Evolutionary conservation across 257 asterid species (phyloP).

Genomic region (Leonotis leonurus): DNA sequence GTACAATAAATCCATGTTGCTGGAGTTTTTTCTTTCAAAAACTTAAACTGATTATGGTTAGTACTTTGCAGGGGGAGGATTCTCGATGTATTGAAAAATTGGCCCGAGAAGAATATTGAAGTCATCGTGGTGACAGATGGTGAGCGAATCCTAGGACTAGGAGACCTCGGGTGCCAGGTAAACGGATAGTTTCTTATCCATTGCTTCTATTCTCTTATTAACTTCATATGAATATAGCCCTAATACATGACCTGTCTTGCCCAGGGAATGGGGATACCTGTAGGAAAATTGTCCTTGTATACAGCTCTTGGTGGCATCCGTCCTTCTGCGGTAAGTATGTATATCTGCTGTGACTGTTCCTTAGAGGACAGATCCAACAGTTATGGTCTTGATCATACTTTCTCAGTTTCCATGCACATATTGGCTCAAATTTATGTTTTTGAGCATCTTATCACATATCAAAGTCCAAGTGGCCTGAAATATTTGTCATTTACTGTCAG

Average conservation of each 20-base stretch:
- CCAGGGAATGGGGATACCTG: constrained; percentile 99
- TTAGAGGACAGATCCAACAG: background rate
- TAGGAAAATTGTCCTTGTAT: constrained; percentile 82
- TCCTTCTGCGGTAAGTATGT: constrained; percentile 67
- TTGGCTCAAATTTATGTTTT: background rate
- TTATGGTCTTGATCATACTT: background rate
- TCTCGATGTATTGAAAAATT: constrained; percentile 62
- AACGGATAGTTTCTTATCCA: background rate
- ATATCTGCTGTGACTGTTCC: background rate
- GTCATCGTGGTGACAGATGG: constrained; percentile 76
- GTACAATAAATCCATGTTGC: background rate
- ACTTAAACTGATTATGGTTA: constrained; percentile 14
- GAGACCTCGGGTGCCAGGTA: constrained; percentile 79
- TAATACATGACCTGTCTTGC: background rate
- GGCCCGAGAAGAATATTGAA: constrained; percentile 65
- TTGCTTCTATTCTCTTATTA: background rate
- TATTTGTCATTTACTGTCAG: background rate
- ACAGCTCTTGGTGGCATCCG: constrained; percentile 95
- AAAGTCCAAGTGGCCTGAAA: background rate
- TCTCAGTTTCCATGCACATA: background rate
- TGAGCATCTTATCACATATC: background rate
- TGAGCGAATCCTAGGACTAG: constrained; percentile 67
- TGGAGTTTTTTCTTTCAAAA: constrained; percentile 3
- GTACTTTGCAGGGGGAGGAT: constrained; percentile 48
- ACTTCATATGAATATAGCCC: background rate